Conservation (phyloP, 2,329 filamentous ascomycete genomes). For the Aschersonia sp. region DNA sequence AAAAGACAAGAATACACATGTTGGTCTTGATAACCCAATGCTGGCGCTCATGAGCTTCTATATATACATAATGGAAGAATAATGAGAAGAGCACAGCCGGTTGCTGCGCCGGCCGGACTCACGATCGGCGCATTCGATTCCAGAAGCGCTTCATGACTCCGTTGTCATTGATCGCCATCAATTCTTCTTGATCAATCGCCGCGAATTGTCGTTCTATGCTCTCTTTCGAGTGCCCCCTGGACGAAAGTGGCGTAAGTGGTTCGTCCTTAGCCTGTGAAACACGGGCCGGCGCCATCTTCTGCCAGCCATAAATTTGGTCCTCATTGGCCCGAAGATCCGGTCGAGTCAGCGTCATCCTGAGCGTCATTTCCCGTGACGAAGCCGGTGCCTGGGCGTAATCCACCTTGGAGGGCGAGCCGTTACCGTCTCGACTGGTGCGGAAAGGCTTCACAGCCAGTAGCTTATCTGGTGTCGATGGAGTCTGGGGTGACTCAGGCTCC, state of each 20-base stretch:
- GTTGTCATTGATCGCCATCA: constrained; percentile 22
- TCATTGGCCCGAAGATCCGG: constrained; percentile 72
- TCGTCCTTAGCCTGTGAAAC: constrained; percentile 26
- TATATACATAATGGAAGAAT: no score
- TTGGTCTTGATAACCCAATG: no score
- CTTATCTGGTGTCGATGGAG: constrained; percentile 34
- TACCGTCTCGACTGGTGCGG: constrained; percentile 11
- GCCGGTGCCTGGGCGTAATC: constrained; percentile 37
- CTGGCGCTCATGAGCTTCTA: no score
- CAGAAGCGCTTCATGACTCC: constrained; percentile 49
- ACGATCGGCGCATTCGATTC: constrained; percentile 41
- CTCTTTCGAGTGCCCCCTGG: constrained; percentile 28
- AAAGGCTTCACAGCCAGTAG: constrained; percentile 14
- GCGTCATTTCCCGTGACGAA: constrained; percentile 72
- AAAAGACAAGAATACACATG: no score
- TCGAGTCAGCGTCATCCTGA: constrained; percentile 88
- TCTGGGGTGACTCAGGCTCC: constrained; percentile 46
- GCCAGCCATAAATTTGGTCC: constrained; percentile 58
- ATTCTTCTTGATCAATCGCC: constrained; percentile 34
- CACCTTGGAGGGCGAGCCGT: constrained; percentile 12
- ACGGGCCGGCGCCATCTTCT: constrained; percentile 25
- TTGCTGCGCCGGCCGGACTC: neutral
- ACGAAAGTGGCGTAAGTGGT: constrained; percentile 13
- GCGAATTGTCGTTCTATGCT: constrained; percentile 39
- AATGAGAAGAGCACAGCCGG: no score